phyloP scores from a whole-genome alignment of 768 basidiomycete genomes.

The Termitomyces sp. region DNA sequence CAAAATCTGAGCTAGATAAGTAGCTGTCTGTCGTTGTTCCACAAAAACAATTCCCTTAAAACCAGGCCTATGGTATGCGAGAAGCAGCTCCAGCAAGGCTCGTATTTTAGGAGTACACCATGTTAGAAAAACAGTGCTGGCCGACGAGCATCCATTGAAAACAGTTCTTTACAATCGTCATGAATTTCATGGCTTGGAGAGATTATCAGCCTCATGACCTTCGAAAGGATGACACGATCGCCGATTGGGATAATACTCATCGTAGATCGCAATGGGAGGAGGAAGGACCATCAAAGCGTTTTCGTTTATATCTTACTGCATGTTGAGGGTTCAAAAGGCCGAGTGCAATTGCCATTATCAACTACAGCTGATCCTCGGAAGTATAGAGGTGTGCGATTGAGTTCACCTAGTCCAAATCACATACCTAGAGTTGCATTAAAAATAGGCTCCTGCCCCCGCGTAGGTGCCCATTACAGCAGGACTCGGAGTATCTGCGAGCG shows the following conservation, averaged over 20 bases:
- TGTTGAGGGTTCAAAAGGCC: no score
- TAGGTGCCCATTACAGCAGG: slow-evolving; percentile 8
- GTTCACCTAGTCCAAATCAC: no score
- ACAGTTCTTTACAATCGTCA: slow-evolving; percentile 40
- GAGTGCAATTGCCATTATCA: no score
- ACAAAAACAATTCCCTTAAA: slow-evolving; percentile 89
- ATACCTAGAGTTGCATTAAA: not conserved
- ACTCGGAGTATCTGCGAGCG: not conserved
- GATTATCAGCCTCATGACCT: no score
- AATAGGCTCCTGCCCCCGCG: slow-evolving; percentile 20
- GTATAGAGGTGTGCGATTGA: not conserved
- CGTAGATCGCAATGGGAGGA: no score
- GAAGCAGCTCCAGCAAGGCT: slow-evolving; percentile 55
- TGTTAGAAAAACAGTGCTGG: slow-evolving; percentile 30
- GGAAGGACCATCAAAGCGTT: no score
- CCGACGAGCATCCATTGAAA: slow-evolving; percentile 28
- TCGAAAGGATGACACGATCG: no score
- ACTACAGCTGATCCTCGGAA: no score
- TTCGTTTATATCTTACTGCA: no score
- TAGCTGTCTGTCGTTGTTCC: slow-evolving; percentile 79
- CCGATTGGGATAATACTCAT: no score
- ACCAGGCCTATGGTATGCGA: slow-evolving; percentile 40
- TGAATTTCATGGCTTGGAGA: no score
- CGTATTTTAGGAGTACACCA: slow-evolving; percentile 76
- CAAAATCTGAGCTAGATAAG: slow-evolving; percentile 61